Evolutionary conservation across 2,329 filamentous ascomycete genomes (phyloP).

Genomic region (Lasiodiplodia sp.): DNA sequence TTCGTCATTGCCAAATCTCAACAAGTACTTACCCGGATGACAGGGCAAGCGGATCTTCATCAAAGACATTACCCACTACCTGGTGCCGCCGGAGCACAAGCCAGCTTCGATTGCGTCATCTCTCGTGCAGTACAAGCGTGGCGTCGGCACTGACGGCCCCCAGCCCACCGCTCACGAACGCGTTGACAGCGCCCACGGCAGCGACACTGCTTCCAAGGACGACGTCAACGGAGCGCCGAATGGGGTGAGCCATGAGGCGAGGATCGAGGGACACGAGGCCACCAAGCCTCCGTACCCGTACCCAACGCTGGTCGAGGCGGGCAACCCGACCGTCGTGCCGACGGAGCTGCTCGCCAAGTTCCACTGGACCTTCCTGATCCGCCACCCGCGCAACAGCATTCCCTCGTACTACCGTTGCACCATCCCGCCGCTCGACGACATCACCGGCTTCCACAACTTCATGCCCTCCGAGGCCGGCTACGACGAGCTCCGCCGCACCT

Average conservation of each 20-base stretch:
- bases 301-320: conserved; percentile 64
- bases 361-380: conserved; percentile 96
- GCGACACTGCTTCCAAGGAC: conserved; percentile 35
- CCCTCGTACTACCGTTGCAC: conserved; percentile 96
- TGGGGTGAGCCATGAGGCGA: conserved; percentile 40
- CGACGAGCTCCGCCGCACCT: conserved; percentile 81
- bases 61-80: conserved; percentile 96
- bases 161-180: conserved; percentile 34
- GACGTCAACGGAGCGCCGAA: conserved; percentile 39
- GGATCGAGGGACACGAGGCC: conserved; percentile 26
- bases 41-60: conserved; percentile 94
- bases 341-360: conserved; percentile 76
- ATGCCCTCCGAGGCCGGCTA: conserved; percentile 90
- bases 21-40: conserved; percentile 45
- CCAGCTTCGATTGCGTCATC: conserved; percentile 78
- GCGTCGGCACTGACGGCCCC: conserved; percentile 63
- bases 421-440: conserved; percentile 79
- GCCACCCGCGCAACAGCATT: conserved; percentile 89
- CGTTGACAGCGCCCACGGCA: conserved; percentile 42
- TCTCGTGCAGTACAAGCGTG: conserved; percentile 66
- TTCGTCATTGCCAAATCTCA: conserved; percentile 5
- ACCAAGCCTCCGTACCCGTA: conserved; percentile 63
- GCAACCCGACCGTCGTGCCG: conserved; percentile 88
- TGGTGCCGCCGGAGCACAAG: conserved; percentile 77
- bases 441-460: conserved; percentile 88